Conservation (phyloP, 495 filamentous ascomycete species). For the Hyaloscypha bicolor region DNA sequence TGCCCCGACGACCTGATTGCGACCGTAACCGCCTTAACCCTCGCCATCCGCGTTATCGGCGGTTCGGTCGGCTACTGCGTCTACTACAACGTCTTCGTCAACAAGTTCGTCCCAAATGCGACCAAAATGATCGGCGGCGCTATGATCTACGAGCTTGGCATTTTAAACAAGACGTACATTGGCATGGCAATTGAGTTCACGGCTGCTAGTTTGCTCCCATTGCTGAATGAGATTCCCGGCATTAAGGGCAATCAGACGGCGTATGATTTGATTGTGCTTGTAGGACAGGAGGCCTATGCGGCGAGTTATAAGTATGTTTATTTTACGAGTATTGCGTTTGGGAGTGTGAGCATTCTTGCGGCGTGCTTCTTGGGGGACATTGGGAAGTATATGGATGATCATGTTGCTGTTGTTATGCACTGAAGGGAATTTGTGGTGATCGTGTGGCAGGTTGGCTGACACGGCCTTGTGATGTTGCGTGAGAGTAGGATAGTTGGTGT, state of each 20-base stretch:
- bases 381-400: constrained; percentile 66
- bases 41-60: constrained; percentile 72
- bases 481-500: no score
- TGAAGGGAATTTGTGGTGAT: constrained; percentile 5
- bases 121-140: constrained; percentile 45
- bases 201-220: constrained; percentile 50
- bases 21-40: constrained; percentile 71
- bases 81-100: constrained; percentile 77
- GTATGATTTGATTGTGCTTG: constrained; percentile 59
- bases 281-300: constrained; percentile 64
- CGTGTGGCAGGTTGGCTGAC: no score
- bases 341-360: constrained; percentile 61
- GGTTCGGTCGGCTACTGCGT: constrained; percentile 71
- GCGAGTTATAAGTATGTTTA: constrained; percentile 70
- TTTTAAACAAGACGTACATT: constrained; percentile 49
- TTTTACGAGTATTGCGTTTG: constrained; percentile 69
- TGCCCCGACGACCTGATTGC: constrained; percentile 75
- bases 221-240: constrained; percentile 50
- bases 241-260: constrained; percentile 54
- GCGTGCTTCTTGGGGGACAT: constrained; percentile 67
- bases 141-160: constrained; percentile 45
- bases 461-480: no score
- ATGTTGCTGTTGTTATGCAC: constrained; percentile 67
- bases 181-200: constrained; percentile 60
- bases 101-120: constrained; percentile 61